These are phyloP conservation scores for Scytalidium sp. DNA, from an alignment of 2,329 filamentous ascomycete genomes.

Conservation along the genomic window DNA sequence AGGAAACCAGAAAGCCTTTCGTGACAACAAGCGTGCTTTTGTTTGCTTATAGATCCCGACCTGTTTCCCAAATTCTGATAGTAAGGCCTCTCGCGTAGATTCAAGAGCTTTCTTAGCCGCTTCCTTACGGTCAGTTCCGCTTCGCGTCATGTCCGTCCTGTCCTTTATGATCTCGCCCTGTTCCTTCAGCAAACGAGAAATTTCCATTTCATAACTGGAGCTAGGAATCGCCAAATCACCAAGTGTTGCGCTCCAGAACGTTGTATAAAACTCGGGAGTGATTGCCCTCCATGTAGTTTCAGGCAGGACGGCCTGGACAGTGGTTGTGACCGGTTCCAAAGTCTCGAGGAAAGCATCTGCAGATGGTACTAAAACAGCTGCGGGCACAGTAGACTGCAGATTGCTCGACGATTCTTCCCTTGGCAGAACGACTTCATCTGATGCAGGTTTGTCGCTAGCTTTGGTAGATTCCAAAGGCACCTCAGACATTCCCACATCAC, in stretches of 20 bases:
- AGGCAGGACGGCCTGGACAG: conserved; percentile 60
- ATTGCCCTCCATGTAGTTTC: conserved; percentile 65
- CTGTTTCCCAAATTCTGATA: conserved; percentile 71
- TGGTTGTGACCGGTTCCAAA: conserved; percentile 70
- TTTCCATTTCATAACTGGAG: conserved; percentile 75
- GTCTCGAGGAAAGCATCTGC: conserved; percentile 57
- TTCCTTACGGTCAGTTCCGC: conserved; percentile 64
- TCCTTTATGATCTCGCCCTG: conserved; percentile 67
- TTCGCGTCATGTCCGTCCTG: conserved; percentile 67
- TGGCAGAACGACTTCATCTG: conserved; percentile 4
- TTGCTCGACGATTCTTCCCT: conserved; percentile 6
- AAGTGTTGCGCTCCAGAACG: conserved; percentile 88
- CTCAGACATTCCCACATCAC: conserved; percentile 6
- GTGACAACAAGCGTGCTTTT: conserved; percentile 66
- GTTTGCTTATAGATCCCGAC: conserved; percentile 65
- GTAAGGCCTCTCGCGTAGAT: conserved; percentile 65
- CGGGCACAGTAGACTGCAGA: conserved; percentile 22
- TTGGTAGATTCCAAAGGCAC: conserved; percentile 6
- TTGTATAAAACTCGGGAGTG: conserved; percentile 78
- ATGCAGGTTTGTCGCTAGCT: conserved; percentile 9
- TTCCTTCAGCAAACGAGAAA: conserved; percentile 64
- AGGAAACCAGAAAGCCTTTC: conserved; percentile 77
- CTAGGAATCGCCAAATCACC: conserved; percentile 77
- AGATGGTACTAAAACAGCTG: conserved; percentile 40
- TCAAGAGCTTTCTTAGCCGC: conserved; percentile 67